A percentile compares a stretch with the other conserved stretches of the same genome.
Conservation (phyloP, 139 green algal species). For the Coelastrella sp. region DNA sequence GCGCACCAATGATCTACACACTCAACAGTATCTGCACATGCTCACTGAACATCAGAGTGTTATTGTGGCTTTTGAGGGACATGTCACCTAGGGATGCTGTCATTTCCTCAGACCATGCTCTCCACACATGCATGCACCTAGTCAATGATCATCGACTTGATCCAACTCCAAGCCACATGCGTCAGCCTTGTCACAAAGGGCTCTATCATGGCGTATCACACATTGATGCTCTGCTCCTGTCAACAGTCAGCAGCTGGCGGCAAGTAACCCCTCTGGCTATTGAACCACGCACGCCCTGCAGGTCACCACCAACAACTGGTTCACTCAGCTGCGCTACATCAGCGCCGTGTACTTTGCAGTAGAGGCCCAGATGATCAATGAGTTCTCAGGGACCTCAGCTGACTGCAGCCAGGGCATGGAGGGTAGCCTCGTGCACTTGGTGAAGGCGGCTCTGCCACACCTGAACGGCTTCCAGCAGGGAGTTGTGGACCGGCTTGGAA, state of each 20-base stretch:
- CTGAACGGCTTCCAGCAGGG: neutral
- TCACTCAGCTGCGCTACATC: slow-evolving; percentile 50
- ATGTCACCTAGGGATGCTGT: too few relatives aligned
- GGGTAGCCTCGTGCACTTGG: neutral
- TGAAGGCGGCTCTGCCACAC: neutral
- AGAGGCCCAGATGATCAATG: slow-evolving; percentile 39
- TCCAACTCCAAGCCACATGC: neutral
- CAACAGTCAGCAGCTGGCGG: neutral
- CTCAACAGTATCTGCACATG: too few relatives aligned
- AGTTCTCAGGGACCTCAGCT: slow-evolving; percentile 43
- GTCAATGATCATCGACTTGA: too few relatives aligned
- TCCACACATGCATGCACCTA: too few relatives aligned
- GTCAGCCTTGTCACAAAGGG: neutral
- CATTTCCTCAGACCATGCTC: too few relatives aligned
- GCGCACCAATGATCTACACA: too few relatives aligned
- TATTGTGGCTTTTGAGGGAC: too few relatives aligned
- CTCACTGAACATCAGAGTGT: too few relatives aligned
- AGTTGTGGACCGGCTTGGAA: neutral
- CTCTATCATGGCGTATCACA: neutral
- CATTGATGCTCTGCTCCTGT: neutral
- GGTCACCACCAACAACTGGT: slow-evolving; percentile 50
- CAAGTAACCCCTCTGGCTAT: neutral
- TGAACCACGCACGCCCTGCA: neutral
- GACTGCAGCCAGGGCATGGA: slow-evolving; percentile 41
- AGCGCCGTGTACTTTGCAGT: slow-evolving; percentile 51